A percentile compares a stretch with the other conserved stretches of the same genome.
Evolutionary conservation across 1,284 basidiomycete genomes (phyloP).

Genomic region (Apiotrichum montevideense): DNA sequence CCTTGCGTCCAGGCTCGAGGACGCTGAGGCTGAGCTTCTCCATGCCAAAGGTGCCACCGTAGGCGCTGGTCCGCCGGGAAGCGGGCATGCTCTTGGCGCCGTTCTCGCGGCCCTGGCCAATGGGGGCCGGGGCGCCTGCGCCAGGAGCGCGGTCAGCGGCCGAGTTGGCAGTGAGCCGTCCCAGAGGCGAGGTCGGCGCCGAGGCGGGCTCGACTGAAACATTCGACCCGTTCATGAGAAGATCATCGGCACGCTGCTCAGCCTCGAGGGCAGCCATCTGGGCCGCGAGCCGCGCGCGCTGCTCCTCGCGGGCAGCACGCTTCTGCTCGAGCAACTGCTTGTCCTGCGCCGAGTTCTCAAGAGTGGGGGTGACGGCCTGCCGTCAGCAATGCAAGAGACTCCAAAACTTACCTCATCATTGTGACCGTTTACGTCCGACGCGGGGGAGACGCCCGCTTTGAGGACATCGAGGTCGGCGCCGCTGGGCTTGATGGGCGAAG

Average conservation of each 20-base stretch:
- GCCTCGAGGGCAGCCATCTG: constrained; percentile 88
- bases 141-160: constrained; percentile 13
- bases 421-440: constrained; percentile 30
- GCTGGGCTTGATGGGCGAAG: constrained; percentile 24
- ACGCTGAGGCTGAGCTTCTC: constrained; percentile 47
- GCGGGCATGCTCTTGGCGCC: constrained; percentile 49
- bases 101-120: constrained; percentile 34
- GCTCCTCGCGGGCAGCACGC: constrained; percentile 72
- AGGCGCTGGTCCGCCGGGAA: constrained; percentile 42
- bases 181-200: constrained; percentile 37
- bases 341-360: constrained; percentile 7
- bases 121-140: constrained; percentile 26
- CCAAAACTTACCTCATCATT: constrained; percentile 32
- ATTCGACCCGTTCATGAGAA: constrained; percentile 51
- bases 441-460: constrained; percentile 14
- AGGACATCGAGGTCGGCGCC: constrained; percentile 23
- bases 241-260: constrained; percentile 68
- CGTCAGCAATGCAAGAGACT: too few species aligned
- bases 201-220: constrained; percentile 26
- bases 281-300: constrained; percentile 84
- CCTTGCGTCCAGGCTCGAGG: constrained; percentile 29
- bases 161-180: constrained; percentile 7
- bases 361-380: not conserved
- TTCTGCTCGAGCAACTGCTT: constrained; percentile 78
- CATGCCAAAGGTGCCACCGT: constrained; percentile 43